These are phyloP conservation scores for Saturnispora sanitii DNA, from an alignment of 805 yeast genomes.

Conservation along the genomic window DNA sequence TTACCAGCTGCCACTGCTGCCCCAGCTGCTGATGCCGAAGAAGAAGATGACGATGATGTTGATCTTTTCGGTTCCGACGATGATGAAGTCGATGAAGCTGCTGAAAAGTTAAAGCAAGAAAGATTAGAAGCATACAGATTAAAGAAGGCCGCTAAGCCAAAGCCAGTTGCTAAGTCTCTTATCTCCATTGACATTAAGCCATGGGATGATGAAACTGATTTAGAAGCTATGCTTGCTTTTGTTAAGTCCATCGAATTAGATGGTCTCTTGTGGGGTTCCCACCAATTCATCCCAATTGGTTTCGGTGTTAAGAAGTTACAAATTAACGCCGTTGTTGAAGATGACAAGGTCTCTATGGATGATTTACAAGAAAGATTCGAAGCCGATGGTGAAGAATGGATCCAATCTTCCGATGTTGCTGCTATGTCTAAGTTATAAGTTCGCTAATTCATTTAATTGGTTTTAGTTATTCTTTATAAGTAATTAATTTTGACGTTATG, in stretches of 20 bases:
- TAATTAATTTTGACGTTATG: neutral
- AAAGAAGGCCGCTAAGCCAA: constrained; percentile 95
- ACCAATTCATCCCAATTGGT: constrained; percentile 93
- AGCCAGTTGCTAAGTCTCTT: constrained; percentile 96
- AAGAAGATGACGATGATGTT: constrained; percentile 83
- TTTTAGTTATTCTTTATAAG: neutral
- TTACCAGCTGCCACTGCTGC: constrained; percentile 73
- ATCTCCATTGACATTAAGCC: constrained; percentile 98
- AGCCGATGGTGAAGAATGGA: constrained; percentile 92
- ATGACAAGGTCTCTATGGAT: constrained; percentile 86
- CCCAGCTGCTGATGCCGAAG: constrained; percentile 50
- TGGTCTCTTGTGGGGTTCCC: constrained; percentile 98
- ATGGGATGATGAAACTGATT: constrained; percentile 99
- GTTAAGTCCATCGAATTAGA: constrained; percentile 81
- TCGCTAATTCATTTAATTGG: too few species aligned
- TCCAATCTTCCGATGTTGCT: constrained; percentile 97
- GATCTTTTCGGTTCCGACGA: constrained; percentile 93
- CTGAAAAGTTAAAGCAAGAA: constrained; percentile 94
- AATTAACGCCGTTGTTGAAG: constrained; percentile 97
- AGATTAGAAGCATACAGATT: constrained; percentile 97
- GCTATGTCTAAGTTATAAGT: constrained; percentile 95
- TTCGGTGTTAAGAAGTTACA: constrained; percentile 99
- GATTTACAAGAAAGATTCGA: constrained; percentile 70
- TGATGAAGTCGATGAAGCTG: constrained; percentile 92
- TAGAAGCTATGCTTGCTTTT: constrained; percentile 77